Evolutionary conservation across 371 early-diverging fungal genomes (phyloP).

Genomic region (Cokeromyces recurvatus): DNA sequence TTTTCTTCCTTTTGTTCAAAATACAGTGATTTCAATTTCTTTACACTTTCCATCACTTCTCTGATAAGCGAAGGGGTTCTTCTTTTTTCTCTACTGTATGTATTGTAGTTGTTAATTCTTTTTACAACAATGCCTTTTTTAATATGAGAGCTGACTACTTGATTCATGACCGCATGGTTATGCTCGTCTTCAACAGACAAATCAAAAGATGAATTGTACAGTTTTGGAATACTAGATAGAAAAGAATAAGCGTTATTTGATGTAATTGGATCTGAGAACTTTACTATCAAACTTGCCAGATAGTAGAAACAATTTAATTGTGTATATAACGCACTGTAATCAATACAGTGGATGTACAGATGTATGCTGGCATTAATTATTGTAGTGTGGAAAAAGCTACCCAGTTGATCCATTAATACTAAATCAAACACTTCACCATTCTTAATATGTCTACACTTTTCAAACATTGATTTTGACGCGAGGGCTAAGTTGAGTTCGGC

Average conservation of each 20-base stretch:
- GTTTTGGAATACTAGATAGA: not conserved
- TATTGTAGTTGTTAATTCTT: not conserved
- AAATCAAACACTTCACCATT: conserved; percentile 2
- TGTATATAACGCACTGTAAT: conserved; percentile 1
- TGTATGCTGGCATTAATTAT: not conserved
- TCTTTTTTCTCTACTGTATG: conserved; percentile 5
- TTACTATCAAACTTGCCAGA: conserved; percentile 9
- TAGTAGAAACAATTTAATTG: conserved; percentile 4
- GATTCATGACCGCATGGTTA: conserved; percentile 2
- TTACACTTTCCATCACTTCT: conserved; percentile 8
- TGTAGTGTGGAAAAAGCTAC: conserved; percentile 6
- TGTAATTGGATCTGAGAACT: conserved; percentile 4
- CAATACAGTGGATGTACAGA: conserved; percentile 3
- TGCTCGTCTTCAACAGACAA: conserved; percentile 3
- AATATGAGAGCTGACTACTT: conserved; percentile 1
- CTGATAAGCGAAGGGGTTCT: conserved; percentile 7
- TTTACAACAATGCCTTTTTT: conserved; percentile 5
- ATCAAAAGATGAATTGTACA: not conserved
- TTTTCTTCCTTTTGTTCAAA: conserved; percentile 7
- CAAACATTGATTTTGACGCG: conserved; percentile 1
- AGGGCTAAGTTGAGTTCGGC: not conserved
- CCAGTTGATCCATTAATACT: conserved; percentile 2
- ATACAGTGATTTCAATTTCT: conserved; percentile 5
- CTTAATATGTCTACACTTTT: conserved; percentile 6
- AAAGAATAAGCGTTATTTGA: conserved; percentile 6